Evolutionary conservation across 129 eudicot species (phyloP).

Genomic region (Ambrosia trifida): DNA sequence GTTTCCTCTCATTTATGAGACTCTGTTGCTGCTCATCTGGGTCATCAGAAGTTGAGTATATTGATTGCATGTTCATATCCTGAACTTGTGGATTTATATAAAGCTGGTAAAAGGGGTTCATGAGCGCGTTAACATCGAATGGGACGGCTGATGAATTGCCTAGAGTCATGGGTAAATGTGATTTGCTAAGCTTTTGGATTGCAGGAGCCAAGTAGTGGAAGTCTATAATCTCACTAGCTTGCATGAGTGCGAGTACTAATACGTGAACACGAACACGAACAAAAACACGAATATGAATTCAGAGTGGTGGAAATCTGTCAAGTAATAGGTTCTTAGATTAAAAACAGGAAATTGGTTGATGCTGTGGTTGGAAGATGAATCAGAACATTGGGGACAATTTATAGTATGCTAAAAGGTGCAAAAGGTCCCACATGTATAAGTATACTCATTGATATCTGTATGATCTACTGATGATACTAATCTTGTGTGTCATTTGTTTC

Average conservation of each 20-base stretch:
- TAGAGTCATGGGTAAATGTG: conserved; percentile 41
- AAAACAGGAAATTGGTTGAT: conserved; percentile 23
- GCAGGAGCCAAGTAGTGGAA: conserved; percentile 61
- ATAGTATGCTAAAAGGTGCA: conserved; percentile 62
- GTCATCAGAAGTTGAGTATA: conserved; percentile 94
- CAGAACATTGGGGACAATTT: conserved; percentile 53
- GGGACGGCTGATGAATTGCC: conserved; percentile 44
- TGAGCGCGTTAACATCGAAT: conserved; percentile 30
- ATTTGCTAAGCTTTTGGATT: conserved; percentile 45
- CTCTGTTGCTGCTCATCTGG: conserved; percentile 86
- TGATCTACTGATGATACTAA: conserved; percentile 22
- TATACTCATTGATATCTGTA: conserved; percentile 18
- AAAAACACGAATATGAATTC: neutral
- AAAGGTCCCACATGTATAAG: conserved; percentile 49
- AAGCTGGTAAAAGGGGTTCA: conserved; percentile 57
- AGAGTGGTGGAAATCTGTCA: conserved; percentile 5
- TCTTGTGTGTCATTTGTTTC: conserved; percentile 3
- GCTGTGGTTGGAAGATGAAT: conserved; percentile 51
- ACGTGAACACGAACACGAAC: neutral
- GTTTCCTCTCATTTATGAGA: conserved; percentile 85
- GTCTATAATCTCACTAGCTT: conserved; percentile 56
- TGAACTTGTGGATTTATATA: conserved; percentile 60
- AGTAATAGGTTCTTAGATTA: conserved; percentile 18
- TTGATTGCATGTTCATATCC: conserved; percentile 52
- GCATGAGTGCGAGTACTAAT: conserved; percentile 53